These are phyloP conservation scores for Closterium sp. DNA, from an alignment of 139 green algal species.

Conservation along the genomic window DNA sequence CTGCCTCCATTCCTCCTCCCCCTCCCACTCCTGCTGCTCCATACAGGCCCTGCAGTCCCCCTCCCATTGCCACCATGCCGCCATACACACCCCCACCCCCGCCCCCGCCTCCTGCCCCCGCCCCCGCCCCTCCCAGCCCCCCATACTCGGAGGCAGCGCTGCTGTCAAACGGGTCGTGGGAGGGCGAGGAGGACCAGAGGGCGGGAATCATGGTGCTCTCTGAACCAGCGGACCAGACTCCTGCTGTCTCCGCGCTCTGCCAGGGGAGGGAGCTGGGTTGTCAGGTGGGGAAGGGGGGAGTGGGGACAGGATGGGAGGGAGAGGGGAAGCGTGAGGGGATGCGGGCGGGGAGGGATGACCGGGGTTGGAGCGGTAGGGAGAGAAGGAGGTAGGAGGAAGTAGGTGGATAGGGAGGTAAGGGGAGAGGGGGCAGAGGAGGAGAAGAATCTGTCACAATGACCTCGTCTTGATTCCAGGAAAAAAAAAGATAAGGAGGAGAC, in stretches of 20 bases:
- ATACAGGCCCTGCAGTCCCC: background rate
- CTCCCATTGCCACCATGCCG: background rate
- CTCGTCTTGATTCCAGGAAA: too few species aligned
- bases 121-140: background rate
- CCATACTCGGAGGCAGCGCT: background rate
- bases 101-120: background rate
- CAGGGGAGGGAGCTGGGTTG: background rate
- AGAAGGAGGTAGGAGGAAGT: too few species aligned
- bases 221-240: background rate
- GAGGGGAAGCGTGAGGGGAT: too few species aligned
- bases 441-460: too few species aligned
- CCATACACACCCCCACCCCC: background rate
- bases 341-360: too few species aligned
- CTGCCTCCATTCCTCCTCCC: background rate
- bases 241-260: background rate
- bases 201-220: background rate
- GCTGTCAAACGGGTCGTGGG: background rate
- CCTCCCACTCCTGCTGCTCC: background rate
- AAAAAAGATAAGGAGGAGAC: too few species aligned
- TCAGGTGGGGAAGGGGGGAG: too few species aligned
- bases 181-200: background rate
- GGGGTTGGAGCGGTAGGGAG: too few species aligned
- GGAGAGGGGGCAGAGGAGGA: too few species aligned
- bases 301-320: too few species aligned
- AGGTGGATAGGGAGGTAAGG: too few species aligned